These are phyloP conservation scores for Cicer chorassanicum DNA, from an alignment of 306 rosid genomes.

Conservation along the genomic window DNA sequence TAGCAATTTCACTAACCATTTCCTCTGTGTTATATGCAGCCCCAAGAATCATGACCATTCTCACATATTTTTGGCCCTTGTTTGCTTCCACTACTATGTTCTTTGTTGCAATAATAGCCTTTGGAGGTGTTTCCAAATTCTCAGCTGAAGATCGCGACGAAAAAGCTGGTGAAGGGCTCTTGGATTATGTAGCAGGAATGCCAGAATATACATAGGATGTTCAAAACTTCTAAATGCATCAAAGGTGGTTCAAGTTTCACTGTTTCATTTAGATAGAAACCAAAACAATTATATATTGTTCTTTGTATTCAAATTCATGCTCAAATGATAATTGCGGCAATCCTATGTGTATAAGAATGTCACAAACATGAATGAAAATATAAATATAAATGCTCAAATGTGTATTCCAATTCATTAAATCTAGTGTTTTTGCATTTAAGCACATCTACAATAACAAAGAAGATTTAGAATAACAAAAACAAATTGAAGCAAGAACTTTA, in stretches of 20 bases:
- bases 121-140: slow-evolving; percentile 64
- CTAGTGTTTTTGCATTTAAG: slow-evolving; percentile 1
- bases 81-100: slow-evolving; percentile 74
- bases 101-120: slow-evolving; percentile 54
- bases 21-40: slow-evolving; percentile 60
- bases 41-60: slow-evolving; percentile 57
- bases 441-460: background rate
- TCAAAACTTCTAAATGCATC: background rate
- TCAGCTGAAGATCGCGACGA: slow-evolving; percentile 57
- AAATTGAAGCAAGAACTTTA: too few relatives aligned
- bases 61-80: slow-evolving; percentile 80
- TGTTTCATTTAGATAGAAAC: slow-evolving; percentile 24
- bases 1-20: slow-evolving; percentile 51
- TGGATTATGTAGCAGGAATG: slow-evolving; percentile 66
- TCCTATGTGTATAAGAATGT: slow-evolving; percentile 7
- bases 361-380: slow-evolving; percentile 2
- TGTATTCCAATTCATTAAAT: background rate
- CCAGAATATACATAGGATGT: slow-evolving; percentile 46
- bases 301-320: background rate
- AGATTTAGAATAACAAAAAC: too few relatives aligned
- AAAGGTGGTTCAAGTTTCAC: slow-evolving; percentile 29
- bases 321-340: slow-evolving; percentile 16
- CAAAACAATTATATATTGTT: slow-evolving; percentile 31
- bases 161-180: slow-evolving; percentile 61
- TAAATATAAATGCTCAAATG: background rate